phyloP scores from a whole-genome alignment of 805 yeast genomes.

The Kodamaea kakaduensis region DNA sequence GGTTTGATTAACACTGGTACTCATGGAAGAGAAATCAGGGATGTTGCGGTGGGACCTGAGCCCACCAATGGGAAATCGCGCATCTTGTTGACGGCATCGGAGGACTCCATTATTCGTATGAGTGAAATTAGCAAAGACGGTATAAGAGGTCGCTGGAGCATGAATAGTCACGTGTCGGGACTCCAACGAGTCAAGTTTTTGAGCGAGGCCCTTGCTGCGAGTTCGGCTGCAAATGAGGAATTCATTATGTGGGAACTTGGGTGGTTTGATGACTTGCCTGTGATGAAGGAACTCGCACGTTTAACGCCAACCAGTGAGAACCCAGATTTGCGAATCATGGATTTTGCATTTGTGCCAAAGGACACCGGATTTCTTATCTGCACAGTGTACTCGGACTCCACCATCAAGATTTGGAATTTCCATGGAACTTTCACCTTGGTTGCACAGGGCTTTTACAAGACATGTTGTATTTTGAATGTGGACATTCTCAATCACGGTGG shows the following conservation, averaged over 20 bases:
- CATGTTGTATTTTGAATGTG: conserved; percentile 73
- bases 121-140: conserved; percentile 40
- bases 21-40: conserved; percentile 91
- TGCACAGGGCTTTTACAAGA: conserved; percentile 51
- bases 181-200: conserved; percentile 70
- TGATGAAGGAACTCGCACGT: conserved; percentile 46
- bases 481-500: conserved; percentile 36
- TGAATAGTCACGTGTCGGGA: conserved; percentile 85
- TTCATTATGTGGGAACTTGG: conserved; percentile 71
- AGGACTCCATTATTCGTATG: conserved; percentile 77
- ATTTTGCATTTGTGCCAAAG: conserved; percentile 52
- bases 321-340: conserved; percentile 91
- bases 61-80: conserved; percentile 23
- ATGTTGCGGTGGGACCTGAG: conserved; percentile 50
- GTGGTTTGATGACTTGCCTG: conserved; percentile 33
- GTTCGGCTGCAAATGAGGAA: conserved; percentile 85
- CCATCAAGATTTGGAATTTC: conserved; percentile 62
- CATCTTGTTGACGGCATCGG: conserved; percentile 74
- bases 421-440: conserved; percentile 42
- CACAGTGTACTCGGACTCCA: conserved; percentile 84
- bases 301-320: conserved; percentile 52
- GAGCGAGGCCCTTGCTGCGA: conserved; percentile 41
- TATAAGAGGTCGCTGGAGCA: conserved; percentile 50
- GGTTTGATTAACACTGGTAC: conserved; percentile 53
- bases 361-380: conserved; percentile 49